Conservation (phyloP, 1,139 yeast species). For the Pneumocystis wakefieldiae region DNA sequence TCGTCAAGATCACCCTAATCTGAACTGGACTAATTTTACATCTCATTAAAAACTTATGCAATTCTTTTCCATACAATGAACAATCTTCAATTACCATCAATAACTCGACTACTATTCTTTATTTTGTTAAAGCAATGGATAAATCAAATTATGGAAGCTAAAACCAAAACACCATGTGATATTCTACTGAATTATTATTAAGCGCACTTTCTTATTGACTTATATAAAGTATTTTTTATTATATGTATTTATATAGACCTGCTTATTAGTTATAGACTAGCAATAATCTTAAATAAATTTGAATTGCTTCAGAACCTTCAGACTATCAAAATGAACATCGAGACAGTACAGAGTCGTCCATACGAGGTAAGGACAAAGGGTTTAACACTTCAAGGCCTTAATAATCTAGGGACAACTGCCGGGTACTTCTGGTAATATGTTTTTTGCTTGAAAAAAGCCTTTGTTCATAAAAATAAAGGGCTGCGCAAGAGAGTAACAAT, state of each 20-base stretch:
- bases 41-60: neutral
- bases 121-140: neutral
- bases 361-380: neutral
- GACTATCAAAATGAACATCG: neutral
- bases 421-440: neutral
- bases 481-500: constrained; percentile 79
- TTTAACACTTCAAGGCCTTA: neutral
- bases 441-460: neutral
- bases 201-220: too few relatives aligned
- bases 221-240: too few relatives aligned
- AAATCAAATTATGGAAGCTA: too few relatives aligned
- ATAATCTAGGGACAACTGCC: neutral
- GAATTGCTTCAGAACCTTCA: neutral
- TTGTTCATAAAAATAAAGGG: constrained; percentile 29
- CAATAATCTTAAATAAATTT: neutral
- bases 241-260: too few relatives aligned
- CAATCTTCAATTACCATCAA: neutral
- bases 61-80: neutral
- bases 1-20: neutral
- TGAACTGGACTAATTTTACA: neutral
- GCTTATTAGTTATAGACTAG: neutral
- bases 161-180: too few relatives aligned
- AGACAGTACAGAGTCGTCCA: neutral
- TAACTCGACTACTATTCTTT: neutral
- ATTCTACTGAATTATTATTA: too few relatives aligned